Evolutionary conservation across 2,329 filamentous ascomycete species (phyloP).

Genomic region (Aspergillus calidoustus): DNA sequence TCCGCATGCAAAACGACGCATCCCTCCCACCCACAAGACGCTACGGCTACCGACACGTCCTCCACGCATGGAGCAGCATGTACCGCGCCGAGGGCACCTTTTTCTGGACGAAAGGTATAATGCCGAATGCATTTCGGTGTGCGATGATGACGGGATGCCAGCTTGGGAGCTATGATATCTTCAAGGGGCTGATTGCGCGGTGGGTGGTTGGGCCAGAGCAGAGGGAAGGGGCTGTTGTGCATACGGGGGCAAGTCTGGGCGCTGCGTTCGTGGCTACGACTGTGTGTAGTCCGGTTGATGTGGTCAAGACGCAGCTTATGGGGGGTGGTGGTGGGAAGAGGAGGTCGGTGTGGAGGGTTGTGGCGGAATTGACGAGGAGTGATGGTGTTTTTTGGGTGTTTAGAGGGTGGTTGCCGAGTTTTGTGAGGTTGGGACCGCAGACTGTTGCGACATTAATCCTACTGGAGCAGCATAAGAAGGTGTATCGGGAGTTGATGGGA

Average conservation of each 20-base stretch:
- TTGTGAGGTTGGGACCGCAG: constrained; percentile 66
- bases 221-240: constrained; percentile 70
- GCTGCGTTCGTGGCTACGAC: constrained; percentile 85
- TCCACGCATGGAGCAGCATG: constrained; percentile 32
- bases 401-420: constrained; percentile 83
- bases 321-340: constrained; percentile 50
- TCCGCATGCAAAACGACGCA: constrained; percentile 33
- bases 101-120: constrained; percentile 48
- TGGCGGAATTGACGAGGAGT: constrained; percentile 68
- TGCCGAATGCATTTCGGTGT: constrained; percentile 79
- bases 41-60: constrained; percentile 28
- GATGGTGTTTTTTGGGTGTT: constrained; percentile 86
- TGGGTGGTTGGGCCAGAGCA: constrained; percentile 63
- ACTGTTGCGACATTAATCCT: constrained; percentile 88
- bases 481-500: constrained; percentile 57
- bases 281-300: constrained; percentile 82
- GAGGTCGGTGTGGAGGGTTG: constrained; percentile 57
- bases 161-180: constrained; percentile 81
- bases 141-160: constrained; percentile 88
- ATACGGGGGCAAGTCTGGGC: constrained; percentile 77
- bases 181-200: constrained; percentile 72
- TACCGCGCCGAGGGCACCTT: constrained; percentile 27
- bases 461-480: constrained; percentile 82
- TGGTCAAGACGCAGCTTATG: constrained; percentile 90
- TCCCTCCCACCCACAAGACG: constrained; percentile 25